These are phyloP conservation scores for Septoria petroselini DNA, from an alignment of 2,329 filamentous ascomycete genomes.

Conservation along the genomic window DNA sequence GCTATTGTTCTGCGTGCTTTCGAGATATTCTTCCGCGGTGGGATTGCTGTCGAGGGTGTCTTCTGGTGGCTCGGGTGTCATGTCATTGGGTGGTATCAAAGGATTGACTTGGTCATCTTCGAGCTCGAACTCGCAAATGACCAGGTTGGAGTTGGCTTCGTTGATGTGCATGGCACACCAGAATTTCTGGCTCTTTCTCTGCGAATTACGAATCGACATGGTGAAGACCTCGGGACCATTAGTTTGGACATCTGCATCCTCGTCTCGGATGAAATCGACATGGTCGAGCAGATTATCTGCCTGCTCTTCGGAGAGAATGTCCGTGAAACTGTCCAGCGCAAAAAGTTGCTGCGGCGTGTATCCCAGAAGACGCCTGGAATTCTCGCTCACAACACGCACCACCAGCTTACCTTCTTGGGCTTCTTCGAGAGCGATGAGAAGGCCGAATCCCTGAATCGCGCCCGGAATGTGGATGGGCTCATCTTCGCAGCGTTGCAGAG, in stretches of 20 bases:
- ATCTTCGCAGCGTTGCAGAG: conserved; percentile 78
- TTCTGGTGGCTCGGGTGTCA: conserved; percentile 63
- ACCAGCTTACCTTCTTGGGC: conserved; percentile 63
- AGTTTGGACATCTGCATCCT: conserved; percentile 68
- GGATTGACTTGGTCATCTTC: conserved; percentile 72
- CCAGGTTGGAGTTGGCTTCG: conserved; percentile 62
- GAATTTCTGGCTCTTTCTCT: conserved; percentile 60
- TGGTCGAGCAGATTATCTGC: conserved; percentile 80
- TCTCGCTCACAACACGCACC: conserved; percentile 77
- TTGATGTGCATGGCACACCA: conserved; percentile 87
- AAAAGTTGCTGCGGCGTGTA: conserved; percentile 76
- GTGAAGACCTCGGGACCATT: conserved; percentile 87
- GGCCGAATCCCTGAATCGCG: conserved; percentile 75
- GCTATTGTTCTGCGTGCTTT: conserved; percentile 72
- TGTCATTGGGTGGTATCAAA: conserved; percentile 58
- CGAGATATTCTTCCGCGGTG: conserved; percentile 68
- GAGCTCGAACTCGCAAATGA: conserved; percentile 86
- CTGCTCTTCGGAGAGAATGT: conserved; percentile 80
- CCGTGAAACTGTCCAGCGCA: conserved; percentile 69
- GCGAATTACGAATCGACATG: conserved; percentile 63
- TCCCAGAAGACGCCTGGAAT: conserved; percentile 70
- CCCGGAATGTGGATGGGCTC: conserved; percentile 88
- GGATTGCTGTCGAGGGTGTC: conserved; percentile 72
- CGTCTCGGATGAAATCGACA: conserved; percentile 81
- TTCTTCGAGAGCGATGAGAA: conserved; percentile 71